These are phyloP conservation scores for Elsinoe batatas DNA, from an alignment of 2,329 filamentous ascomycete species.

Conservation along the genomic window DNA sequence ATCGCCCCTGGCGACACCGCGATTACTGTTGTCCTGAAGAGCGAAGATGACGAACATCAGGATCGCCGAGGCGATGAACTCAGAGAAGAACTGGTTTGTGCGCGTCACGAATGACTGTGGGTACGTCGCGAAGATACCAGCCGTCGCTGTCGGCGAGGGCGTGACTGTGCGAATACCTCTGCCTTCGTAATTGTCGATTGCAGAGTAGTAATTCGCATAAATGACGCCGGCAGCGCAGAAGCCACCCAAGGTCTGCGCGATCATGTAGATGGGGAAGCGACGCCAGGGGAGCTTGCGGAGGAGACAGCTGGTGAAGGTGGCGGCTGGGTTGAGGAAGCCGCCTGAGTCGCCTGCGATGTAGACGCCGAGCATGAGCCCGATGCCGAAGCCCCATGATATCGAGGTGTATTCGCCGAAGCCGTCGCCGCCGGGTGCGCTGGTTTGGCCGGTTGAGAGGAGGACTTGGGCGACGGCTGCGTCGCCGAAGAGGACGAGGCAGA, in stretches of 20 bases:
- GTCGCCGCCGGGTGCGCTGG: conserved; percentile 32
- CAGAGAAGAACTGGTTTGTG: conserved; percentile 51
- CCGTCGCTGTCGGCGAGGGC: conserved; percentile 27
- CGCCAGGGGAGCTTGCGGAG: conserved; percentile 18
- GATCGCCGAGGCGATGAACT: conserved; percentile 54
- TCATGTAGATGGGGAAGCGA: conserved; percentile 14
- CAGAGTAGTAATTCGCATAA: conserved; percentile 21
- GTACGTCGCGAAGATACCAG: conserved; percentile 36
- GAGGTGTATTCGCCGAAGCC: conserved; percentile 35
- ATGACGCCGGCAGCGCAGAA: conserved; percentile 21
- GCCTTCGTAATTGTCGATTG: conserved; percentile 15
- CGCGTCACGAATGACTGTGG: conserved; percentile 48
- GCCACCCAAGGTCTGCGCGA: conserved; percentile 16
- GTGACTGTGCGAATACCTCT: conserved; percentile 16
- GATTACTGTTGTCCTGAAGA: conserved; percentile 41
- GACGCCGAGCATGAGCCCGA: conserved; percentile 40
- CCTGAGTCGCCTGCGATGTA: conserved; percentile 19
- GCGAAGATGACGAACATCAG: conserved; percentile 60
- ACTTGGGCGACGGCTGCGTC: conserved; percentile 37
- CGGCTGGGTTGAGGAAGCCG: conserved; percentile 19
- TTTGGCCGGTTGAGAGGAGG: conserved; percentile 29
- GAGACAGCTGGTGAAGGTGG: conserved; percentile 18
- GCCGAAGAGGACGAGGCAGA: conserved; percentile 36
- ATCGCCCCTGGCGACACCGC: conserved; percentile 28
- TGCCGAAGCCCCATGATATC: conserved; percentile 35